Evolutionary conservation across 495 filamentous ascomycete species (phyloP), one percentile per base, ranked within the genome.

Genomic region (Hypomontagnella submonticulosa): DNA sequence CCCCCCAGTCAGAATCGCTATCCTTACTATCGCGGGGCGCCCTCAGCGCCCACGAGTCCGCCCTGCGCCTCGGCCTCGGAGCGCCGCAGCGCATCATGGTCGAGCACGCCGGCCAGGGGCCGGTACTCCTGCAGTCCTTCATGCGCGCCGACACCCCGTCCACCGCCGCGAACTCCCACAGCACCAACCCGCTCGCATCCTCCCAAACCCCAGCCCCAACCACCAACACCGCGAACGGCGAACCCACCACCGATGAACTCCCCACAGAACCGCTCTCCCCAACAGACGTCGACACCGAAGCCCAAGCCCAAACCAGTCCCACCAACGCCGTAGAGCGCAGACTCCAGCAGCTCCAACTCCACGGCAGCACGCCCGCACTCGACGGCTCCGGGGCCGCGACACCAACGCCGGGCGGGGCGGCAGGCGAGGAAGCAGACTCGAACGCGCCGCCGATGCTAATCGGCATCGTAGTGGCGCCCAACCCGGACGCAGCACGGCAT

Each of bases 31-130:
- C 79, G 6, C 61, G 74, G 33, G 66, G 71, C 27, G 77, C 79
- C 4, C 70, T 80, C 20, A 65, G 65, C 61, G 76, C 76, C 5
- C 74, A 78, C 65, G 74, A 79, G 37, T 60, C 76, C 7, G 73
- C 76, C 5, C 50, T 49, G 10, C 73, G 77, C 40, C 66, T 80
- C 2, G 73, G 68, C 20, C 73, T 80, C 34, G 80, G 79, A 43
- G 6, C 54, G 0, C 75, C 76, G 2, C 70, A 74, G 61, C 73
- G 79, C 42, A 71, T 81, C 23, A 74, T 82, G 55, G 72, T 81
- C 49, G 78, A 80, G 67, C 72, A 75, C 49, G 61, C 41, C 12
- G 67, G 58, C 30, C 32, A 50, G 23, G 78, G 77, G 0, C 73
- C 79, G 18, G 53, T 81, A 0, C 56, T 81, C 5, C 67, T 80